Evolutionary conservation across 768 basidiomycete species (phyloP).

Genomic region (Grammothele lineata): DNA sequence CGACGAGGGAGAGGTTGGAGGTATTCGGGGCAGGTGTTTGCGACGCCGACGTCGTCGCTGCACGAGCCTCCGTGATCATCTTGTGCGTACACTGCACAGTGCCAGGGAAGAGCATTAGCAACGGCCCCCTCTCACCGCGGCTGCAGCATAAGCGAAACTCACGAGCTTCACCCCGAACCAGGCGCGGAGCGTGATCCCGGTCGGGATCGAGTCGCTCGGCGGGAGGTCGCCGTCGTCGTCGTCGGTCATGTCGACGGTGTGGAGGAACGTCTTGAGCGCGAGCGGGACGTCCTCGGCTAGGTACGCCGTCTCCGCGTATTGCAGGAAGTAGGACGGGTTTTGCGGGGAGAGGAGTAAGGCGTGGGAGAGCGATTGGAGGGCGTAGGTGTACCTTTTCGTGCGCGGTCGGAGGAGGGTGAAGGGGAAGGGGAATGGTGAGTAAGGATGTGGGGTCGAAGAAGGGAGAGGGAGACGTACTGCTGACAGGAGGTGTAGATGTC

Average conservation of each 20-base stretch:
- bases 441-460: too few relatives aligned
- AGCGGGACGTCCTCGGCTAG: conserved; percentile 71
- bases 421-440: not conserved
- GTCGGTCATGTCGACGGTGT: conserved; percentile 76
- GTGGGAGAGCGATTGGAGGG: conserved; percentile 77
- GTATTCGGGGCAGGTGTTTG: conserved; percentile 47
- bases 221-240: conserved; percentile 49
- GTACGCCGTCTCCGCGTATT: conserved; percentile 85
- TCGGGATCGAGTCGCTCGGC: conserved; percentile 44
- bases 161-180: conserved; percentile 87
- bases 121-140: not conserved
- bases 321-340: conserved; percentile 81
- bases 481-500: conserved; percentile 73
- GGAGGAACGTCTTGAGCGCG: conserved; percentile 75
- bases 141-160: conserved; percentile 23
- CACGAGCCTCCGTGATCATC: conserved; percentile 38
- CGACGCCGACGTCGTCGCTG: conserved; percentile 46
- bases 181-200: conserved; percentile 58
- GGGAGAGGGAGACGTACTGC: conserved; percentile 47
- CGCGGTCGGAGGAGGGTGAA: not conserved
- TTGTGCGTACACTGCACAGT: conserved; percentile 53
- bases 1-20: conserved; percentile 52
- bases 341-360: conserved; percentile 79
- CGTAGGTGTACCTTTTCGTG: conserved; percentile 73
- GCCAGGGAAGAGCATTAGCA: too few relatives aligned